Evolutionary conservation across 2,329 filamentous ascomycete species (phyloP).

Genomic region (Triangularia setosa): DNA sequence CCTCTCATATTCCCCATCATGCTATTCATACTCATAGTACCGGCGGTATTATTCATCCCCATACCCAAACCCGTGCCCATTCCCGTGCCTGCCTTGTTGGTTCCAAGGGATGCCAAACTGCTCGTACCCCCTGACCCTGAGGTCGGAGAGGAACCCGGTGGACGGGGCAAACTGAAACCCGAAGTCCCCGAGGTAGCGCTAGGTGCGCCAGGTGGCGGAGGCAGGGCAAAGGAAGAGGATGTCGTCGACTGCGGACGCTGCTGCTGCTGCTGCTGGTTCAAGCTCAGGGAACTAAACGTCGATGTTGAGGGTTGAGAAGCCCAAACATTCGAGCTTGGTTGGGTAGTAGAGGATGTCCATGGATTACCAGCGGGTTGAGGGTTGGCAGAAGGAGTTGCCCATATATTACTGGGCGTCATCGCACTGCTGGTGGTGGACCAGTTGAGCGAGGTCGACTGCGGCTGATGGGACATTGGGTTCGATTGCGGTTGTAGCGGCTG

Average conservation of each 20-base stretch:
- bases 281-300: conserved; percentile 40
- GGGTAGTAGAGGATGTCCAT: conserved; percentile 41
- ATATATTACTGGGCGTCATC: not conserved
- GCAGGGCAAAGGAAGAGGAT: conserved; percentile 53
- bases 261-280: conserved; percentile 40
- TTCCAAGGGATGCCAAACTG: conserved; percentile 12
- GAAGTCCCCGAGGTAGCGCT: conserved; percentile 26
- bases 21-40: conserved; percentile 25
- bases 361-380: conserved; percentile 33
- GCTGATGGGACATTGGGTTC: conserved; percentile 11
- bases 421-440: conserved; percentile 40
- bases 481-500: conserved; percentile 51
- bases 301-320: conserved; percentile 32
- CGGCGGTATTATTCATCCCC: conserved; percentile 25
- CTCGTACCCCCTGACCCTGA: conserved; percentile 15
- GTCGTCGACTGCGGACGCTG: conserved; percentile 37
- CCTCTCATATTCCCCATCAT: conserved; percentile 26
- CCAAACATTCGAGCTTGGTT: conserved; percentile 28
- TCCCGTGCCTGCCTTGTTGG: conserved; percentile 19
- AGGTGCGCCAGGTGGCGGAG: conserved; percentile 46
- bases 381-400: not conserved
- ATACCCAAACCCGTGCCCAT: conserved; percentile 31
- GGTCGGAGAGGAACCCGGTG: conserved; percentile 32
- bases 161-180: conserved; percentile 46
- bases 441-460: conserved; percentile 42